These are phyloP conservation scores for maize (Zea mays) DNA, from an alignment of 176 grass and related monocot species.

Conservation along the genomic window Zm-B73-REFERENCE-NAM-5.0 NC_050103.1:178430001-178430500, in stretches of 20 bases:
- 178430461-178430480: background rate
- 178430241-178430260: slow-evolving; percentile 11
- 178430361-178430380: background rate
- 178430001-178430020: slow-evolving; percentile 48
- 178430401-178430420: background rate
- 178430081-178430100: slow-evolving; percentile 57
- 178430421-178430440: background rate
- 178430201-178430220: background rate
- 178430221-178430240: background rate
- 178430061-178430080: slow-evolving; percentile 52
- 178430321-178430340: background rate
- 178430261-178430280: background rate
- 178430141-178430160: background rate
- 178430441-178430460: slow-evolving; percentile 20
- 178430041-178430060: slow-evolving; percentile 51
- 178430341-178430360: background rate
- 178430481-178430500: slow-evolving; percentile 65
- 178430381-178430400: background rate
- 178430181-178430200: background rate
- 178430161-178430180: background rate
- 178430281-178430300: slow-evolving; percentile 15
- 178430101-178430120: slow-evolving; percentile 28
- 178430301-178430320: slow-evolving; percentile 9
- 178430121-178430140: slow-evolving; percentile 3
- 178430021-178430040: slow-evolving; percentile 31